Evolutionary conservation across 2,329 filamentous ascomycete genomes (phyloP).

Genomic region (Pseudocercospora cruenta): DNA sequence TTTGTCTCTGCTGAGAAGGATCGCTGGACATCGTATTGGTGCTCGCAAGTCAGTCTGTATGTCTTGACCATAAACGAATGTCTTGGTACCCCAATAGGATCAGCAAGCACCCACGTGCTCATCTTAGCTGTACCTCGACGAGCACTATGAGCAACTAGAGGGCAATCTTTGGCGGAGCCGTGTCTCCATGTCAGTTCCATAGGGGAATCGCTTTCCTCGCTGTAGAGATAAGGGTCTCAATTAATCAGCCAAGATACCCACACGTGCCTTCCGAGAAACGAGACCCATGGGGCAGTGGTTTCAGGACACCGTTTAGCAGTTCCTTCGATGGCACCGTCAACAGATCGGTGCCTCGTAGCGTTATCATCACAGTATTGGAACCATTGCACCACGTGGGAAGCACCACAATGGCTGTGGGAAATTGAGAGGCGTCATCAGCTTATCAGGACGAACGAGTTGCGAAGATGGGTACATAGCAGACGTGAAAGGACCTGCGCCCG

Average conservation of each 20-base stretch:
- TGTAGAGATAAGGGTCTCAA: background rate
- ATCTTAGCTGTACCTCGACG: background rate
- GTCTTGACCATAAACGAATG: background rate
- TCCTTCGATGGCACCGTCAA: background rate
- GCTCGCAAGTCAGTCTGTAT: too few species aligned
- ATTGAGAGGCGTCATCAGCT: too few species aligned
- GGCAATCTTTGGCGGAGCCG: background rate
- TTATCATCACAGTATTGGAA: background rate
- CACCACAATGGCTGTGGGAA: slow-evolving; percentile 2
- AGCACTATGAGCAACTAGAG: background rate
- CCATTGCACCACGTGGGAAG: background rate
- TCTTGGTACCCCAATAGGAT: background rate
- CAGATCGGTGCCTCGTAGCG: background rate
- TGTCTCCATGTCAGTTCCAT: background rate
- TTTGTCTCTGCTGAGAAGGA: background rate
- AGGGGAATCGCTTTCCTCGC: background rate
- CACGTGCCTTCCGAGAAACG: too few species aligned
- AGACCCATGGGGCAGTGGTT: background rate
- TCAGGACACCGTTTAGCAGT: background rate
- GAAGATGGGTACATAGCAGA: too few species aligned
- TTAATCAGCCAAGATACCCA: too few species aligned
- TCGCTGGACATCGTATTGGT: too few species aligned
- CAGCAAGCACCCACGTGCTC: background rate
- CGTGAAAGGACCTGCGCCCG: too few species aligned
- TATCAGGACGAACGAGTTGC: too few species aligned